Evolutionary conservation across 768 basidiomycete species (phyloP).

Genomic region (Termitomyces sp.): DNA sequence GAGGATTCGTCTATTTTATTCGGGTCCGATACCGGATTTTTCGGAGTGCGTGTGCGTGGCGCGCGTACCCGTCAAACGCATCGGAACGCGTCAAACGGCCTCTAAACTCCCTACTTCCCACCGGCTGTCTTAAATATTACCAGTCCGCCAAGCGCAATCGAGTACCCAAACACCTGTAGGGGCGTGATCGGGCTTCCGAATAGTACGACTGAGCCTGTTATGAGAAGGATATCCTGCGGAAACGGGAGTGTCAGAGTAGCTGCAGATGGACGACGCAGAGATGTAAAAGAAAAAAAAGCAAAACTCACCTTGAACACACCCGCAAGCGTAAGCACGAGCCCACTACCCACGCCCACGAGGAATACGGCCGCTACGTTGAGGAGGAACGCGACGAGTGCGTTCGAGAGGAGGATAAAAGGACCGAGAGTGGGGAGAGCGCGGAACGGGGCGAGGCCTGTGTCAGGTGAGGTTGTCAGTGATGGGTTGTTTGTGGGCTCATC

Average conservation of each 20-base stretch:
- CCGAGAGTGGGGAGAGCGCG: constrained; percentile 61
- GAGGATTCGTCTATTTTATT: too few relatives aligned
- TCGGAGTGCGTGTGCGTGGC: too few relatives aligned
- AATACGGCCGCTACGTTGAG: constrained; percentile 94
- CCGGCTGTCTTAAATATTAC: constrained; percentile 79
- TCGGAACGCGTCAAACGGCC: too few relatives aligned
- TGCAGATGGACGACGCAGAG: too few relatives aligned
- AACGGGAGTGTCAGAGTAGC: too few relatives aligned
- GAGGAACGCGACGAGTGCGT: constrained; percentile 83
- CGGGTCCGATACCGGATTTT: too few relatives aligned
- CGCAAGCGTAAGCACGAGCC: constrained; percentile 86
- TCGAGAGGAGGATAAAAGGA: constrained; percentile 67
- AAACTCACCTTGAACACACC: constrained; percentile 82
- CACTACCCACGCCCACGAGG: constrained; percentile 83
- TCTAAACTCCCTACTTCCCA: constrained; percentile 34
- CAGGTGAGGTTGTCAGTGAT: neutral
- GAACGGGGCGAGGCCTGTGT: constrained; percentile 61
- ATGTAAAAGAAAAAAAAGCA: too few relatives aligned
- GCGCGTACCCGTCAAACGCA: too few relatives aligned
- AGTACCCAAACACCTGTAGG: constrained; percentile 87
- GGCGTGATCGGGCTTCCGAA: constrained; percentile 79
- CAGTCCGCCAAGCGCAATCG: constrained; percentile 79
- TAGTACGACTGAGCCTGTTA: constrained; percentile 83
- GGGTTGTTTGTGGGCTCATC: too few relatives aligned
- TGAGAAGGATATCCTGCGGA: constrained; percentile 84